These are phyloP conservation scores for Cicer judaicum DNA, from an alignment of 306 rosid species.

Conservation along the genomic window DNA sequence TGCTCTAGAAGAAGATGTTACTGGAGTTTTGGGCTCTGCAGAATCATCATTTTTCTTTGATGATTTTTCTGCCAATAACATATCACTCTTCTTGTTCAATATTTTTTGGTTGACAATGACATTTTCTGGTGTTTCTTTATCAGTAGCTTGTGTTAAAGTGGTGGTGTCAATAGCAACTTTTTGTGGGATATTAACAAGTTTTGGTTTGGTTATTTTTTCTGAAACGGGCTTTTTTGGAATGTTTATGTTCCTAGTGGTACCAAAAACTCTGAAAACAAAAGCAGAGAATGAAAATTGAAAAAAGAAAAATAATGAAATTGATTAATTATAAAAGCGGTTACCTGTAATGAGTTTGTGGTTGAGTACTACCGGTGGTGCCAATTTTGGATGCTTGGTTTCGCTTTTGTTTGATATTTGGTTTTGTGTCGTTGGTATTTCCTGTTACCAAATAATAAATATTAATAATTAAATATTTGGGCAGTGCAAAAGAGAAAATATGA, in stretches of 20 bases:
- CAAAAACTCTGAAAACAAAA: slow-evolving; percentile 40
- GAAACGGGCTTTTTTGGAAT: slow-evolving; percentile 5
- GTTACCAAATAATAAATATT: not conserved
- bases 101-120: not conserved
- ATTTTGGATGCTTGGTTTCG: slow-evolving; percentile 5
- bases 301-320: not conserved
- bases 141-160: not conserved
- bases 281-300: not conserved
- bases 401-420: slow-evolving; percentile 40
- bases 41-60: slow-evolving; percentile 11
- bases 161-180: slow-evolving; percentile 3
- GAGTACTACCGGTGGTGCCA: not conserved
- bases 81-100: slow-evolving; percentile 22
- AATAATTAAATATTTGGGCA: not conserved
- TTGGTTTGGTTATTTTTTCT: slow-evolving; percentile 31
- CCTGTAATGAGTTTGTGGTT: slow-evolving; percentile 21
- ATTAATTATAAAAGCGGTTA: not conserved
- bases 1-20: not conserved
- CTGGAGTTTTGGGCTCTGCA: slow-evolving; percentile 41
- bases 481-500: not conserved
- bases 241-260: slow-evolving; percentile 42
- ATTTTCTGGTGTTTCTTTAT: slow-evolving; percentile 21
- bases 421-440: slow-evolving; percentile 33
- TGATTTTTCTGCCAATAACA: not conserved
- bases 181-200: not conserved